Conservation (phyloP, 164 flowering plant species). For the Magnolia officinalis region DNA sequence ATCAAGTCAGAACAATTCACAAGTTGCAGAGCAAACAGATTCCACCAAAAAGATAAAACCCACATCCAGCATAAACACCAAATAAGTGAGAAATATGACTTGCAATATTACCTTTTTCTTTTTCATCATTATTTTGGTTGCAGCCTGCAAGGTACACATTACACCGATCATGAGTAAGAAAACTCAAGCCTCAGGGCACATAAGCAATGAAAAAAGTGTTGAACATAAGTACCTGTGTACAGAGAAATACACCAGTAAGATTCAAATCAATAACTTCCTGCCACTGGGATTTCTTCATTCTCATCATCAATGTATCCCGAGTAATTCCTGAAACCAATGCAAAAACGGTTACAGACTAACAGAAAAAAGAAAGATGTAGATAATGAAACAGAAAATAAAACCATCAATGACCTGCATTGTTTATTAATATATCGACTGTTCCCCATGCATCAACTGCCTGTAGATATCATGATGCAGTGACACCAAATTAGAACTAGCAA, state of each 20-base stretch:
- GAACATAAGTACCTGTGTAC: slow-evolving; percentile 70
- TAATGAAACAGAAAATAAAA: slow-evolving; percentile 2
- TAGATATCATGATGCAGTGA: slow-evolving; percentile 20
- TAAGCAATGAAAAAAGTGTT: background rate
- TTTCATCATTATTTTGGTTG: slow-evolving; percentile 93
- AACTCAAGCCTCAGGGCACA: slow-evolving; percentile 4
- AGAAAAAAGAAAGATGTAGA: background rate
- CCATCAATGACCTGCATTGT: slow-evolving; percentile 73
- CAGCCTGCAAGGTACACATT: slow-evolving; percentile 62
- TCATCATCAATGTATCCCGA: slow-evolving; percentile 82
- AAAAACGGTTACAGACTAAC: slow-evolving; percentile 1
- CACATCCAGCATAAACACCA: no score
- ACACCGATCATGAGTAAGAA: slow-evolving; percentile 5
- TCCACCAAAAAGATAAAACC: no score
- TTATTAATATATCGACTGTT: slow-evolving; percentile 79
- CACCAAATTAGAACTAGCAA: slow-evolving; percentile 2
- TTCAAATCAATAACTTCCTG: slow-evolving; percentile 94
- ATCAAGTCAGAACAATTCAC: no score
- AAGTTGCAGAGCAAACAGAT: no score
- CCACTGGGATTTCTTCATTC: slow-evolving; percentile 95
- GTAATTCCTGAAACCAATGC: slow-evolving; percentile 68
- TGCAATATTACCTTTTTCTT: slow-evolving; percentile 69
- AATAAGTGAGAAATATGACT: no score
- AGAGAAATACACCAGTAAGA: slow-evolving; percentile 92
- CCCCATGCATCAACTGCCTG: slow-evolving; percentile 99